phyloP scores from a whole-genome alignment of 495 filamentous ascomycete genomes.

The Cudoniella acicularis region DNA sequence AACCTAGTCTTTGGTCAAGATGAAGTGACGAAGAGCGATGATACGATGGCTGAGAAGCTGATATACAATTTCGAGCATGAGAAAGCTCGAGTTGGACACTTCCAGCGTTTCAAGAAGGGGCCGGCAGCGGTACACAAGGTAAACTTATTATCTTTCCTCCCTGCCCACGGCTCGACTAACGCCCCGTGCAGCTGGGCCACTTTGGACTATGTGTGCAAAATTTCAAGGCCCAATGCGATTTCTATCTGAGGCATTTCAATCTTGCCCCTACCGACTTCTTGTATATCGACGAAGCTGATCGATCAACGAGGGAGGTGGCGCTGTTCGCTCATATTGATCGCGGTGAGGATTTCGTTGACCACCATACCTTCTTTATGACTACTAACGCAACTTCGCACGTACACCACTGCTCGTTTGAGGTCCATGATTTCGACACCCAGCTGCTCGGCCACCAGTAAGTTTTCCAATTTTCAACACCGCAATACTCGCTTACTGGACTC shows the following conservation, averaged over 20 bases:
- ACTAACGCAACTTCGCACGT: conserved; percentile 49
- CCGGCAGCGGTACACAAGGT: conserved; percentile 11
- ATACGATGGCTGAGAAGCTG: conserved; percentile 24
- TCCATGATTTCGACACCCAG: conserved; percentile 71
- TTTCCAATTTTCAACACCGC: not conserved
- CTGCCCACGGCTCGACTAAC: not conserved
- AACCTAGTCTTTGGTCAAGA: conserved; percentile 33
- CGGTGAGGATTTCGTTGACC: conserved; percentile 57
- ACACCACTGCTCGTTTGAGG: conserved; percentile 69
- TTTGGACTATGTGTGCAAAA: conserved; percentile 59
- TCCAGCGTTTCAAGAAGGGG: conserved; percentile 25
- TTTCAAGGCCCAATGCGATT: conserved; percentile 51
- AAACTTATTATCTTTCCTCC: not conserved
- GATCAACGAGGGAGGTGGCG: conserved; percentile 40
- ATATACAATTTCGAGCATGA: conserved; percentile 30
- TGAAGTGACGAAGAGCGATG: not conserved
- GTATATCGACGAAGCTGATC: conserved; percentile 43
- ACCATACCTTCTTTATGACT: conserved; percentile 68
- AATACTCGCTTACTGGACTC: not conserved
- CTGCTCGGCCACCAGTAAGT: conserved; percentile 61
- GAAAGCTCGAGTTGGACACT: conserved; percentile 29
- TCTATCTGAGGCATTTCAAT: conserved; percentile 65
- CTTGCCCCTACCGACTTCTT: conserved; percentile 46
- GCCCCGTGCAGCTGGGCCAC: conserved; percentile 54
- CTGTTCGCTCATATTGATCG: conserved; percentile 62